phyloP scores from a whole-genome alignment of 495 filamentous ascomycete genomes.

The Copromyces sp. region DNA sequence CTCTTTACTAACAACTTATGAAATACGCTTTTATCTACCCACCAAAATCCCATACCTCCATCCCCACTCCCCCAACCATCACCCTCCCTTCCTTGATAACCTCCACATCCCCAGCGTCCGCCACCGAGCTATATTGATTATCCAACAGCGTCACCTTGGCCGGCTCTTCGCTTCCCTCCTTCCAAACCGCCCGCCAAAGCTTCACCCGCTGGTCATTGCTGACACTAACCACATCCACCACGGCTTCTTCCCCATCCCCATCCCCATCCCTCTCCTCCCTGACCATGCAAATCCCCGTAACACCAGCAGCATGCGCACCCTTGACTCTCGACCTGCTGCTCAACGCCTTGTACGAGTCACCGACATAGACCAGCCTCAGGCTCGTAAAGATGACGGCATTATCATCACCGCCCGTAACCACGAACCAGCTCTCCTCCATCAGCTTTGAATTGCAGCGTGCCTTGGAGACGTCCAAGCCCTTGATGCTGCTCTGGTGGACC shows the following conservation, averaged over 20 bases:
- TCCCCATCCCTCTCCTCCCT: conserved; percentile 1
- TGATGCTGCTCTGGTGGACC: conserved; percentile 70
- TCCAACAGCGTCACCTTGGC: conserved; percentile 34
- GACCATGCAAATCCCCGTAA: conserved; percentile 55
- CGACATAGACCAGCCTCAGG: conserved; percentile 12
- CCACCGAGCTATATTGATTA: conserved; percentile 52
- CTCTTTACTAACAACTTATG: background rate
- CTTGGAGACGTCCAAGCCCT: conserved; percentile 15
- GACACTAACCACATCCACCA: conserved; percentile 42
- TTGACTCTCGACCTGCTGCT: conserved; percentile 50
- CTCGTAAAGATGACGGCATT: conserved; percentile 58
- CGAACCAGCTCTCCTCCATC: conserved; percentile 23
- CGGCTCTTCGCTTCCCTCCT: background rate
- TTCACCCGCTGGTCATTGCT: conserved; percentile 79
- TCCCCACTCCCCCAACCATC: conserved; percentile 16
- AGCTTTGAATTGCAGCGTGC: too few species aligned
- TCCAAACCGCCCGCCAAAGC: conserved; percentile 46
- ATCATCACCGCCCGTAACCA: conserved; percentile 78
- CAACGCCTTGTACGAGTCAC: conserved; percentile 9
- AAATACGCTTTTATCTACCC: background rate
- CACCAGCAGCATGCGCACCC: conserved; percentile 69
- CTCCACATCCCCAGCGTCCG: conserved; percentile 40
- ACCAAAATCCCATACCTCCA: conserved; percentile 17
- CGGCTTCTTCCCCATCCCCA: background rate
- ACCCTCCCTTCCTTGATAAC: conserved; percentile 16